Conservation (phyloP, 768 basidiomycete genomes). For the Lactifluus piperatus region DNA sequence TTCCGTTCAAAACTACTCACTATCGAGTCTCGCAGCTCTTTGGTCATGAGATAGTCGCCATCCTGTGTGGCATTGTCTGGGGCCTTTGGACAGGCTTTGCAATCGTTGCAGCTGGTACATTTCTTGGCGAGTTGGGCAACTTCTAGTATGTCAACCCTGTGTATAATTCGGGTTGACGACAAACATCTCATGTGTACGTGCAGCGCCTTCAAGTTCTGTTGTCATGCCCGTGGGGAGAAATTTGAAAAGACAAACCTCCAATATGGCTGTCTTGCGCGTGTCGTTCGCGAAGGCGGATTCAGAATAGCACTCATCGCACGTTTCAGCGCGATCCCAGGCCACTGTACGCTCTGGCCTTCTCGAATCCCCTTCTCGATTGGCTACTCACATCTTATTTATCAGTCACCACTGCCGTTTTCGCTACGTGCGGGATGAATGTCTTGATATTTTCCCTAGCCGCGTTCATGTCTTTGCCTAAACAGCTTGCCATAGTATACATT, state of each 20-base stretch:
- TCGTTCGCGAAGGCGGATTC: slow-evolving; percentile 85
- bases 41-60: slow-evolving; percentile 86
- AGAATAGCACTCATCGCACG: slow-evolving; percentile 70
- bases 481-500: slow-evolving; percentile 86
- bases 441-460: slow-evolving; percentile 71
- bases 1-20: neutral
- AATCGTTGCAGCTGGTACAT: slow-evolving; percentile 77
- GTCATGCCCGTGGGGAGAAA: slow-evolving; percentile 67
- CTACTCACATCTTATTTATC: slow-evolving; percentile 12
- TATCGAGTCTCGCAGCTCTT: slow-evolving; percentile 47
- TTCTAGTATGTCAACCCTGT: slow-evolving; percentile 52
- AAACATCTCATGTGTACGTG: neutral
- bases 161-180: neutral
- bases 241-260: slow-evolving; percentile 34
- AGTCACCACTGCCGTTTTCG: slow-evolving; percentile 86
- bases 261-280: slow-evolving; percentile 41
- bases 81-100: slow-evolving; percentile 81
- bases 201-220: slow-evolving; percentile 80
- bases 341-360: slow-evolving; percentile 43
- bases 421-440: slow-evolving; percentile 83
- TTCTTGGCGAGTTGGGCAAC: slow-evolving; percentile 81
- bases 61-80: slow-evolving; percentile 87
- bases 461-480: slow-evolving; percentile 78
- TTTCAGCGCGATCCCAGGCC: slow-evolving; percentile 78
- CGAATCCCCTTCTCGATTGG: neutral